phyloP scores from a whole-genome alignment of 768 basidiomycete genomes.

The Psilocybe subaeruginosa region DNA sequence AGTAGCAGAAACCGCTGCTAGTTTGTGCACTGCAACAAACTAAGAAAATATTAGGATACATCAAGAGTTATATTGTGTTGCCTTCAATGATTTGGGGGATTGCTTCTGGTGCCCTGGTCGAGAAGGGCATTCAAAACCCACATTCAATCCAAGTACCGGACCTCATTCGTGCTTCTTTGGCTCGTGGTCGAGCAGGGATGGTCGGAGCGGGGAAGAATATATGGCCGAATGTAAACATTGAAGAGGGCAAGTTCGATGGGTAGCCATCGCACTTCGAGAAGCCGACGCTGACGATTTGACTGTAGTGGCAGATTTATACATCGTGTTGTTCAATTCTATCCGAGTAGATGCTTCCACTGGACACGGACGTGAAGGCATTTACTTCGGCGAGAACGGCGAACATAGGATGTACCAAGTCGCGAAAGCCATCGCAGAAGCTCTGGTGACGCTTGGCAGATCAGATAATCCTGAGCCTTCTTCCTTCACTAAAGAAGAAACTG shows the following conservation, averaged over 20 bases:
- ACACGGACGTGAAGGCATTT: slow-evolving; percentile 57
- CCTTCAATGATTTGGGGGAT: slow-evolving; percentile 64
- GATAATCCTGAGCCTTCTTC: slow-evolving; percentile 41
- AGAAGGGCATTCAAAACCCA: slow-evolving; percentile 53
- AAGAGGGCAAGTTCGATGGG: slow-evolving; percentile 41
- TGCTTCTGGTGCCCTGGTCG: slow-evolving; percentile 46
- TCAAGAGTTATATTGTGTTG: slow-evolving; percentile 50
- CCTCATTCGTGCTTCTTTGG: slow-evolving; percentile 47
- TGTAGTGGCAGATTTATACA: slow-evolving; percentile 47
- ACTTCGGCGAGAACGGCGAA: slow-evolving; percentile 56
- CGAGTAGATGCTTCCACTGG: slow-evolving; percentile 29
- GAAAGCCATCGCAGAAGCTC: slow-evolving; percentile 38
- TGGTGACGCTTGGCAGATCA: slow-evolving; percentile 41
- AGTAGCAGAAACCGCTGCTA: not conserved
- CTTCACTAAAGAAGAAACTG: slow-evolving; percentile 49
- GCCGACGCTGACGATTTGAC: no score
- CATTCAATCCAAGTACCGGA: slow-evolving; percentile 54
- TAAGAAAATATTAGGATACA: slow-evolving; percentile 38
- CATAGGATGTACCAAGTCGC: slow-evolving; percentile 45
- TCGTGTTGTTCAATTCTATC: slow-evolving; percentile 44
- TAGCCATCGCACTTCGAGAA: slow-evolving; percentile 12
- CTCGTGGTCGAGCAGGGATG: slow-evolving; percentile 52
- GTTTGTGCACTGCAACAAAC: not conserved
- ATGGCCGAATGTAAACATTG: slow-evolving; percentile 41
- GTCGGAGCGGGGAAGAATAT: slow-evolving; percentile 58